Percentiles rank a stretch among this genome's conserved stretches.
Evolutionary conservation across 257 asterid species (phyloP).

Genomic region (Solanum okadae): DNA sequence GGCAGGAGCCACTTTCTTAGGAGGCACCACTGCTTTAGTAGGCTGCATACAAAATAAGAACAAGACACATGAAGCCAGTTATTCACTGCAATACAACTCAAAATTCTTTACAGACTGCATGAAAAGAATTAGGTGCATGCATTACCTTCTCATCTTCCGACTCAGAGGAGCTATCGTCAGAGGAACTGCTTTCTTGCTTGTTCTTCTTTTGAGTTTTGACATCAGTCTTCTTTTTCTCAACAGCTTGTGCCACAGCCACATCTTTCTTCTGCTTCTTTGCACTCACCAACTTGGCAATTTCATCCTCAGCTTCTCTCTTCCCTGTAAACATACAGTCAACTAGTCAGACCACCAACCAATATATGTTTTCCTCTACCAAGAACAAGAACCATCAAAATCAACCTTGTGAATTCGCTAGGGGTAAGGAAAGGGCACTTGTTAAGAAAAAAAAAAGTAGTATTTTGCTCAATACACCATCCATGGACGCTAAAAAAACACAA

Average conservation of each 20-base stretch:
- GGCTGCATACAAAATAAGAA: background rate
- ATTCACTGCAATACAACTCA: background rate
- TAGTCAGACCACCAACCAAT: background rate
- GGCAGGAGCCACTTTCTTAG: background rate
- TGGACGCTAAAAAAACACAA: background rate
- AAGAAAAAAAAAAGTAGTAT: background rate
- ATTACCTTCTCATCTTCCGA: constrained; percentile 24
- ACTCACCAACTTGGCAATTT: constrained; percentile 15
- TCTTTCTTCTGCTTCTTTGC: constrained; percentile 34
- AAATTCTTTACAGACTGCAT: background rate
- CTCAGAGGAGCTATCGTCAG: constrained; percentile 24
- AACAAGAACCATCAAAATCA: background rate
- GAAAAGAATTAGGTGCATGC: background rate
- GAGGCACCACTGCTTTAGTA: background rate
- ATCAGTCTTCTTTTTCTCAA: constrained; percentile 20
- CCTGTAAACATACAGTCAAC: constrained; percentile 4
- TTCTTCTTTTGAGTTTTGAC: constrained; percentile 22
- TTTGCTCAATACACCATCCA: background rate
- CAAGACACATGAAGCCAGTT: background rate
- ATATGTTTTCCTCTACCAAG: background rate
- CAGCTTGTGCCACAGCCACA: constrained; percentile 8
- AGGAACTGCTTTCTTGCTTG: constrained; percentile 35
- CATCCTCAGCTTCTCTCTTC: constrained; percentile 37
- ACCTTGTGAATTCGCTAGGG: background rate
- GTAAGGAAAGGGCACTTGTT: background rate